Percentiles rank a stretch among this genome's conserved stretches.
Conservation (phyloP, 2,329 filamentous ascomycete genomes). For the Talaromyces funiculosus region DNA sequence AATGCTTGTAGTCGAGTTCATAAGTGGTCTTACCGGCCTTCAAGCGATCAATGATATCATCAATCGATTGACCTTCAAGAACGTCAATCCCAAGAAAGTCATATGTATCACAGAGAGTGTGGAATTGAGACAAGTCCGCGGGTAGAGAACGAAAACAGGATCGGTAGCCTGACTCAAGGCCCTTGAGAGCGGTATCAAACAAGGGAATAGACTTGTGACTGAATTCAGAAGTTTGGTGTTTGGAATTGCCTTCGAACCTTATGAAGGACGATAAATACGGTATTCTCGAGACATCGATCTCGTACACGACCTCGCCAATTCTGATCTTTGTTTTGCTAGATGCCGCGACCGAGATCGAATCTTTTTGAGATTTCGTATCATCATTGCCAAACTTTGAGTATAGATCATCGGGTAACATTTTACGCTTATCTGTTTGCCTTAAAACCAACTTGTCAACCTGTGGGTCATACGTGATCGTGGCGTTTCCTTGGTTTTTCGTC, state of each 20-base stretch:
- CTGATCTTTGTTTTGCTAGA: conserved; percentile 22
- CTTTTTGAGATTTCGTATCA: neutral
- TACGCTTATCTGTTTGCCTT: conserved; percentile 16
- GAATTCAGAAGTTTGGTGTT: neutral
- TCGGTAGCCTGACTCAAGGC: conserved; percentile 2
- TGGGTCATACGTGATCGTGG: conserved; percentile 21
- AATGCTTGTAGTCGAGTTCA: too few species aligned
- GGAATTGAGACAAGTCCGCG: neutral
- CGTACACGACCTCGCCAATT: neutral
- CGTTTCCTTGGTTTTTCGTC: conserved; percentile 23
- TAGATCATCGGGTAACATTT: conserved; percentile 28
- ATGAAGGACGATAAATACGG: conserved; percentile 3
- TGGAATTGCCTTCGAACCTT: neutral
- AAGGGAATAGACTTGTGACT: neutral
- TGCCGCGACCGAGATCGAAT: neutral
- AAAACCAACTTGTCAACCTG: conserved; percentile 23
- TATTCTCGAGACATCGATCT: neutral
- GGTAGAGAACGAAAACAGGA: neutral
- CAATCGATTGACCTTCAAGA: too few species aligned
- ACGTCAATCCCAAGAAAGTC: too few species aligned
- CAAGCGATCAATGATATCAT: too few species aligned
- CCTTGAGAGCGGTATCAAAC: conserved; percentile 3
- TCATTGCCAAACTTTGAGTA: conserved; percentile 20
- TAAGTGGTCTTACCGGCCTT: too few species aligned
- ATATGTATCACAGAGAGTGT: too few species aligned